These are phyloP conservation scores for Coemansia sp. DNA, from an alignment of 192 early-diverging fungal species.

Conservation along the genomic window DNA sequence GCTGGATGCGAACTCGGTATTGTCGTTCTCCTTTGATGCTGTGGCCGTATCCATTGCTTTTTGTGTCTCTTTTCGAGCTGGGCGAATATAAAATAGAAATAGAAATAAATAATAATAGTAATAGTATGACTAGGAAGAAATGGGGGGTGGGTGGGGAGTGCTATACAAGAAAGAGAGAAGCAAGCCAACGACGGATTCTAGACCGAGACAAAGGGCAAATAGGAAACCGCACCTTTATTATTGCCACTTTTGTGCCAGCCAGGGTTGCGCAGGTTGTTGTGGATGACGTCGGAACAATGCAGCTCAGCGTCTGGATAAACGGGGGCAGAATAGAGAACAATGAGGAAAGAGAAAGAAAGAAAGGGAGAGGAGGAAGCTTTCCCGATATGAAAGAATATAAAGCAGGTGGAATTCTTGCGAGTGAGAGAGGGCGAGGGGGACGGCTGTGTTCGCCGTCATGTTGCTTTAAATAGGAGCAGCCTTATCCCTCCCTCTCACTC, in stretches of 20 bases:
- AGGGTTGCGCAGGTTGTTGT: neutral
- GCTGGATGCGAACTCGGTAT: slow-evolving; percentile 14
- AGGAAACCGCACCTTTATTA: neutral
- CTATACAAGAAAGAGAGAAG: neutral
- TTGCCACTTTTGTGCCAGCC: neutral
- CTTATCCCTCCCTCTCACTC: too few species aligned
- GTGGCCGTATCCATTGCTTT: slow-evolving; percentile 17
- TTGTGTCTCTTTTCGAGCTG: neutral
- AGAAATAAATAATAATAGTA: neutral
- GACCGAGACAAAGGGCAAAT: slow-evolving; percentile 8
- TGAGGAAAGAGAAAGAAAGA: slow-evolving; percentile 4
- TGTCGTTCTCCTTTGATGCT: slow-evolving; percentile 9
- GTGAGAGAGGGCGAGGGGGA: neutral
- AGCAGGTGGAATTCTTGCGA: neutral
- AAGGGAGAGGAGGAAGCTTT: neutral
- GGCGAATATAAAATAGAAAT: neutral
- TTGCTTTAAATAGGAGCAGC: too few species aligned
- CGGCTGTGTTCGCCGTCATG: too few species aligned
- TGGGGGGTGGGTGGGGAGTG: neutral
- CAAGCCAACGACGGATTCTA: neutral
- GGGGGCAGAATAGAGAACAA: neutral
- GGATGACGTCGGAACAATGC: neutral
- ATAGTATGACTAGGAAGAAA: neutral
- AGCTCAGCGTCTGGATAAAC: neutral
- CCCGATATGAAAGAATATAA: slow-evolving; percentile 6